Percentiles rank a stretch among this genome's conserved stretches.
phyloP scores from a whole-genome alignment of 306 rosid genomes.

The Vigna reflexopilosa region DNA sequence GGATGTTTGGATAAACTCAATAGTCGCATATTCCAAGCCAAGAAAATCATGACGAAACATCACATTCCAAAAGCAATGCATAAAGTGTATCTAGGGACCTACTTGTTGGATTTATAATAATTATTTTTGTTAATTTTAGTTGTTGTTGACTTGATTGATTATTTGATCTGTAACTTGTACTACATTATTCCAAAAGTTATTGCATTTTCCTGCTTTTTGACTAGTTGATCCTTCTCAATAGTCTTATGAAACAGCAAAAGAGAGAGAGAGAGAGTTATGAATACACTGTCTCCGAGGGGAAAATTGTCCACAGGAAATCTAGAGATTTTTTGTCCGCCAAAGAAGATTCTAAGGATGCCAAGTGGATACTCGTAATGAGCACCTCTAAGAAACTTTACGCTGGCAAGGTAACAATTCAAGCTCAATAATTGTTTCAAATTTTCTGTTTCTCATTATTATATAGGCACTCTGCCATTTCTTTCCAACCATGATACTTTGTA shows the following conservation, averaged over 20 bases:
- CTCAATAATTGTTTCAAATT: not conserved
- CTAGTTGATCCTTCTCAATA: conserved; percentile 19
- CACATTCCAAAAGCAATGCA: too few relatives aligned
- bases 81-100: not conserved
- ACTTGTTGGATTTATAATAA: conserved; percentile 16
- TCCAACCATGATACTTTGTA: conserved; percentile 20
- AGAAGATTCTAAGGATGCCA: conserved; percentile 51
- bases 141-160: conserved; percentile 20
- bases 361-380: conserved; percentile 96
- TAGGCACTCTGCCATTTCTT: not conserved
- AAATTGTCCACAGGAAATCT: conserved; percentile 62
- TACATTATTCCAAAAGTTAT: conserved; percentile 20
- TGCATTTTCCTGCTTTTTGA: conserved; percentile 32
- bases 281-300: conserved; percentile 65
- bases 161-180: not conserved
- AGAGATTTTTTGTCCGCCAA: conserved; percentile 68
- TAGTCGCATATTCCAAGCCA: too few relatives aligned
- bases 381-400: conserved; percentile 59
- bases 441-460: not conserved
- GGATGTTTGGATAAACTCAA: too few relatives aligned
- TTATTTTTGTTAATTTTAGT: conserved; percentile 3
- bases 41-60: too few relatives aligned
- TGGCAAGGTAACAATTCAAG: conserved; percentile 65
- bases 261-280: conserved; percentile 83
- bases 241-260: conserved; percentile 68